A percentile compares a stretch with the other conserved stretches of the same genome.
Conservation (phyloP, 2,329 filamentous ascomycete species). For the Fusarium sp. region DNA sequence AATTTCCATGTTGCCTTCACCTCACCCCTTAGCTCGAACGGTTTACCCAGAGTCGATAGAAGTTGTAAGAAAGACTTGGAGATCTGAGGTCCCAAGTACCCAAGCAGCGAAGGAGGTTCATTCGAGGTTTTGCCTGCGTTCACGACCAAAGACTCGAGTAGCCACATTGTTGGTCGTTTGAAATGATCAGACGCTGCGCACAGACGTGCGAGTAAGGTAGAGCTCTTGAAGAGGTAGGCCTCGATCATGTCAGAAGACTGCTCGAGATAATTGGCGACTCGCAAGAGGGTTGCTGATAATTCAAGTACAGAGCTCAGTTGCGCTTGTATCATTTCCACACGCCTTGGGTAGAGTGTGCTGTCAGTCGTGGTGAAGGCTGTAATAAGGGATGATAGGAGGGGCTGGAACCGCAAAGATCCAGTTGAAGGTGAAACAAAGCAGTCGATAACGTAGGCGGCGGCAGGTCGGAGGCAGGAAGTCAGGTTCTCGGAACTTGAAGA, state of each 20-base stretch:
- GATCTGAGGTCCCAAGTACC: conserved; percentile 85
- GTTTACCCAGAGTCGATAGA: conserved; percentile 82
- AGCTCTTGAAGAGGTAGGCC: conserved; percentile 84
- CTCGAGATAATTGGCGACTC: conserved; percentile 76
- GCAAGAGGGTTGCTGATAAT: conserved; percentile 79
- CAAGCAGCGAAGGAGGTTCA: conserved; percentile 95
- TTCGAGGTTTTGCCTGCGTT: conserved; percentile 74
- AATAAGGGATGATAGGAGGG: conserved; percentile 80
- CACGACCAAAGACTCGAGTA: conserved; percentile 82
- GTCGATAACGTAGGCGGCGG: conserved; percentile 82
- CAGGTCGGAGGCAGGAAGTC: conserved; percentile 76
- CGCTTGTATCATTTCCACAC: conserved; percentile 68
- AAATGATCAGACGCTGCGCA: conserved; percentile 80
- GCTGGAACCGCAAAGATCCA: conserved; percentile 81
- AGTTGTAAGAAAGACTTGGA: conserved; percentile 88
- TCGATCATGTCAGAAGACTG: conserved; percentile 78
- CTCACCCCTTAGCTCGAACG: conserved; percentile 76
- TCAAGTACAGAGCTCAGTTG: conserved; percentile 76
- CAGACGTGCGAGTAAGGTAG: conserved; percentile 82
- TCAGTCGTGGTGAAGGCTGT: conserved; percentile 63
- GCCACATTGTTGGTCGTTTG: conserved; percentile 74
- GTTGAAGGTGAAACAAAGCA: conserved; percentile 81
- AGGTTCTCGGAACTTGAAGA: conserved; percentile 61
- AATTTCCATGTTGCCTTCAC: conserved; percentile 85
- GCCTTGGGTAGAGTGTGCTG: conserved; percentile 73